Evolutionary conservation across 306 rosid species (phyloP), one percentile per base, ranked within the genome.

Genomic region (Bauhinia variegata): DNA sequence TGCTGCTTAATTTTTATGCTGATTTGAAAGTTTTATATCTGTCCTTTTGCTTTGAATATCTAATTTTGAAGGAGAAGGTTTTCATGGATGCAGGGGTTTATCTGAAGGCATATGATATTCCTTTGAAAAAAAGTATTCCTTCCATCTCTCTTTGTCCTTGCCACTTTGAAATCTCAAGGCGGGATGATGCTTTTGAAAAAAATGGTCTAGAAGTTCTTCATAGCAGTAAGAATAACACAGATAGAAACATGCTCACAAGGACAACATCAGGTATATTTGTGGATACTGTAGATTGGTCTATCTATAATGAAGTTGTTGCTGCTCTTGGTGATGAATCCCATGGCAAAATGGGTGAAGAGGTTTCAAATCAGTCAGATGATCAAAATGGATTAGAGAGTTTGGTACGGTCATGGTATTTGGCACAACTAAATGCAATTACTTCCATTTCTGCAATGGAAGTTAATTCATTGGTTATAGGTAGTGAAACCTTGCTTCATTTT

Each of bases 401-500:
- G 81, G 68, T 87, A 36, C 78, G 54, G 17, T 68, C 81, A 46
- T 92, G 96, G 98, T 81, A 82, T 65, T 76, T 76, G 60, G 85
- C 96, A 32, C 96, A 92, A 52, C 80, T 87, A 54, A 75, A 81
- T 70, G 92, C 87, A 39, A 82, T 87, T 66, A 75, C 84, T 71
- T 84, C 87, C 65, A 74, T 66, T 72, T 18, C 67, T 5, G 96
- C 96, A 59, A 63, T 37, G 61, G 87, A 86, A 70, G 87, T 86
- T 60, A 72, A 74, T 73, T 80, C 96, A 38, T 69, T 89, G 75
- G 54, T 79, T 76, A 43, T 89, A 68, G 80, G 93, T 63, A 64
- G 69, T 71, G 83, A 82, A 67, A 89, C 89, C 65, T 70, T 92
- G 76, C 85, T 92, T 83, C 96, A 92, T 61, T 81, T 84, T 73